Evolutionary conservation across 164 flowering plant genomes (phyloP).

Genomic region (Tetracentron sinense): DNA sequence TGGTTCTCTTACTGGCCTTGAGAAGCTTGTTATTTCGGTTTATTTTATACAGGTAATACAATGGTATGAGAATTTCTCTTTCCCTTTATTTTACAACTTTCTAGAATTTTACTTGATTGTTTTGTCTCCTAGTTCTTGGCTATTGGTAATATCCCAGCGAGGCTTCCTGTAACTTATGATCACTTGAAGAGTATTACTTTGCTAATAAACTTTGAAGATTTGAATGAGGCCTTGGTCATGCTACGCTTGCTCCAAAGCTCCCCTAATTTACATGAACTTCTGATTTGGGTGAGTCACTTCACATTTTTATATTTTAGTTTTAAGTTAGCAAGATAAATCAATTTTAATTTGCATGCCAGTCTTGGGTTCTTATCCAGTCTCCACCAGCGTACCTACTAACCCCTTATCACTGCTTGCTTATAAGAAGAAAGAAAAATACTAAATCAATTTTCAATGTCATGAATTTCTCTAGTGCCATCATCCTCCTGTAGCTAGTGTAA

Average conservation of each 20-base stretch:
- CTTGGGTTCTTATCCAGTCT: too few species aligned
- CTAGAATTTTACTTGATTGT: too few species aligned
- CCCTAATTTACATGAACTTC: conserved; percentile 46
- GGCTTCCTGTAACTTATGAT: conserved; percentile 29
- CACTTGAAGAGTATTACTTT: conserved; percentile 44
- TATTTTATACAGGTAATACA: conserved; percentile 45
- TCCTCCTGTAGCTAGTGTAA: conserved; percentile 16
- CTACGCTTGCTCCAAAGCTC: conserved; percentile 44
- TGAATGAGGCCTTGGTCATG: conserved; percentile 30
- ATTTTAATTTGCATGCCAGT: too few species aligned
- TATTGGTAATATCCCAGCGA: conserved; percentile 32
- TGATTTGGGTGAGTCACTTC: conserved; percentile 37
- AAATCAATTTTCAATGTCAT: not conserved
- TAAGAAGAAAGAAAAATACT: not conserved
- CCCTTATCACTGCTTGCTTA: not conserved
- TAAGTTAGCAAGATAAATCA: too few species aligned
- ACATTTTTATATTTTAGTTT: not conserved
- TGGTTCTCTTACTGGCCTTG: conserved; percentile 37
- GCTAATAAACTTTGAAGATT: conserved; percentile 31
- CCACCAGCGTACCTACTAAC: too few species aligned
- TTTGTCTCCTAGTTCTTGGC: conserved; percentile 61
- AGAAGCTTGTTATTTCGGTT: conserved; percentile 46
- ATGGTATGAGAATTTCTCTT: too few species aligned
- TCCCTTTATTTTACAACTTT: not conserved
- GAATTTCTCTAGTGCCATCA: conserved; percentile 28